Evolutionary conservation across 805 yeast species (phyloP).

Genomic region (Wickerhamiella sorbophila): DNA sequence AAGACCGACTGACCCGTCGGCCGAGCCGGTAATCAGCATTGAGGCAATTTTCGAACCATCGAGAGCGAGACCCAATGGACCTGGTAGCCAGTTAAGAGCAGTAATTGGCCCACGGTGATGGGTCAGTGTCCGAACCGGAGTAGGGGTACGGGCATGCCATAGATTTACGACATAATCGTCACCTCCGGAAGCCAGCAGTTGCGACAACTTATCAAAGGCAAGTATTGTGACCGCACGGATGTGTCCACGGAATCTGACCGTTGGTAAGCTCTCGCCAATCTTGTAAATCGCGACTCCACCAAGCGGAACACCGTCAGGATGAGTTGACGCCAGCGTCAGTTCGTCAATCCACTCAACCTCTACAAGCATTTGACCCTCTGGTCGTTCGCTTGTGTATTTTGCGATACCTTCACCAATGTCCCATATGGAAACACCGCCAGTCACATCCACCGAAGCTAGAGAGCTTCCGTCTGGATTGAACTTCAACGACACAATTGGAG

Average conservation of each 20-base stretch:
- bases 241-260: slow-evolving; percentile 52
- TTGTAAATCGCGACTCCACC: slow-evolving; percentile 40
- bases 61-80: background rate
- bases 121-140: slow-evolving; percentile 13
- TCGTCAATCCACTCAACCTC: slow-evolving; percentile 66
- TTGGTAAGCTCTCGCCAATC: slow-evolving; percentile 32
- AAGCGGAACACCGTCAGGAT: slow-evolving; percentile 28
- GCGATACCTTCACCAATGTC: slow-evolving; percentile 41
- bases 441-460: slow-evolving; percentile 46
- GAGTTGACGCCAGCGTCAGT: slow-evolving; percentile 56
- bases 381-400: slow-evolving; percentile 10
- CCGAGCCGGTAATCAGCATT: slow-evolving; percentile 9
- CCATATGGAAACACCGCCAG: slow-evolving; percentile 48
- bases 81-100: slow-evolving; percentile 9
- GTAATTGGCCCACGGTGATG: slow-evolving; percentile 21
- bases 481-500: slow-evolving; percentile 39
- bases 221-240: slow-evolving; percentile 42
- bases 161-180: slow-evolving; percentile 62
- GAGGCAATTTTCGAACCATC: slow-evolving; percentile 6
- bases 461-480: slow-evolving; percentile 49
- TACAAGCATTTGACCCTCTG: slow-evolving; percentile 6
- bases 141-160: slow-evolving; percentile 52
- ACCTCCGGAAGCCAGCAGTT: slow-evolving; percentile 55
- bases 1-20: slow-evolving; percentile 6
- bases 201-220: slow-evolving; percentile 36